phyloP scores from a whole-genome alignment of 2,329 filamentous ascomycete genomes.

The Aurifilum marmelostoma region DNA sequence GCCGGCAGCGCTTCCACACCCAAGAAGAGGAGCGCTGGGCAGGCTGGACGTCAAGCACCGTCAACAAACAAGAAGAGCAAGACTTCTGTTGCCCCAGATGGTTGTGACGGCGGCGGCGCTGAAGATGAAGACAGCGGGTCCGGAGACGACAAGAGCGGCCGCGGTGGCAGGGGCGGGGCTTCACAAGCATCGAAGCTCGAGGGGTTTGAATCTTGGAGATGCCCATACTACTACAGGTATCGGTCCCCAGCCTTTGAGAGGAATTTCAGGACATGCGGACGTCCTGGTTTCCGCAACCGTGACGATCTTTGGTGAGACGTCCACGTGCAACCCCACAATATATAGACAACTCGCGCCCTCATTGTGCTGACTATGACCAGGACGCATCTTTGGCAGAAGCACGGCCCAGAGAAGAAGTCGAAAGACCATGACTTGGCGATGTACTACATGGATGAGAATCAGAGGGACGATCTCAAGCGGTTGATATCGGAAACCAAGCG shows the following conservation, averaged over 20 bases:
- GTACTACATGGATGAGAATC: neutral
- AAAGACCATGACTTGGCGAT: neutral
- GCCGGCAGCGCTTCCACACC: neutral
- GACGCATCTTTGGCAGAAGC: neutral
- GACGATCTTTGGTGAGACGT: neutral
- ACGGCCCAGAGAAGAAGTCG: neutral
- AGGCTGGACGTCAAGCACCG: neutral
- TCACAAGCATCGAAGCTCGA: neutral
- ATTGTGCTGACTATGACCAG: neutral
- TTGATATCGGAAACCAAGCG: neutral
- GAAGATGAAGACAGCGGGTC: neutral
- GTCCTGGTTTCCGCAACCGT: neutral
- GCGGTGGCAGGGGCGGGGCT: neutral
- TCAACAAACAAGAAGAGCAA: slow-evolving; percentile 2
- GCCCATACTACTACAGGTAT: neutral
- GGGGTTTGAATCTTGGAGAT: neutral
- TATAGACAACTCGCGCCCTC: neutral
- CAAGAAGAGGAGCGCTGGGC: neutral
- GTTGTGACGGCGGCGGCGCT: neutral
- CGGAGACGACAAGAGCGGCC: neutral
- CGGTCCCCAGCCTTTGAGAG: neutral
- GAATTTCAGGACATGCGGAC: neutral
- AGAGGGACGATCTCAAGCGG: neutral
- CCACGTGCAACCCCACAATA: neutral
- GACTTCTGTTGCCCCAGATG: neutral